Evolutionary conservation across 805 yeast genomes (phyloP), one percentile per base, ranked within the genome.

Genomic region (Phaffomyces opuntiae): DNA sequence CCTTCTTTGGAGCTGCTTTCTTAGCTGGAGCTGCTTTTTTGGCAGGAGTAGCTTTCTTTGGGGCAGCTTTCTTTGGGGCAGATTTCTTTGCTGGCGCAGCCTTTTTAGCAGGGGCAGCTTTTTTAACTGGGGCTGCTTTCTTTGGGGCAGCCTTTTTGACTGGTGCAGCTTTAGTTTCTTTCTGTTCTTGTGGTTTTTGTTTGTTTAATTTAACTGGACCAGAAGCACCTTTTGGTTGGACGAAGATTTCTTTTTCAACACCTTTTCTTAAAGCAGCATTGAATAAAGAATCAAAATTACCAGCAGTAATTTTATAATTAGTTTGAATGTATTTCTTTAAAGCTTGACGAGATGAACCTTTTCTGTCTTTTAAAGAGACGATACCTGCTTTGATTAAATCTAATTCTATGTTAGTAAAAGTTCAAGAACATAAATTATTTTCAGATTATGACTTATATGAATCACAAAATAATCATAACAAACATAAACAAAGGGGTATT

Each of bases 191-290:
- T 55, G 47, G 16, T 50, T 56, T 26, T 19, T 17, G 49, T 63
- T 60, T 56, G 63, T 61, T 58, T 60, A 83, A 64, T 67, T 87
- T 86, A 53, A 87, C 78, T 40, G 95, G 87, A 42, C 95, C 96
- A 12, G 95, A 81, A 17, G 96, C 83, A 40, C 96, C 96, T 69
- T 87, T 87, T 62, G 95, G 95, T 68, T 86, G 95, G 39, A 74
- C 63, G 53, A 87, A 85, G 43, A 77, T 83, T 40, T 85, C 91
- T n/a, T 78, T 63, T 50, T 75, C 79, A 49, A 88, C 91, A 53
- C 95, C 95, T 63, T 79, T 82, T 70, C 83, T 81, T 59, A 87
- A 71, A 25, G 96, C 93, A 42, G 74, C 54, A 53, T 87, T 87
- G 73, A 88, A 84, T 59, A 80, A 77, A 41, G 81, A 66, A 63